Conservation (phyloP, 176 grass and related monocot species). For the Raddia distichophylla region DNA sequence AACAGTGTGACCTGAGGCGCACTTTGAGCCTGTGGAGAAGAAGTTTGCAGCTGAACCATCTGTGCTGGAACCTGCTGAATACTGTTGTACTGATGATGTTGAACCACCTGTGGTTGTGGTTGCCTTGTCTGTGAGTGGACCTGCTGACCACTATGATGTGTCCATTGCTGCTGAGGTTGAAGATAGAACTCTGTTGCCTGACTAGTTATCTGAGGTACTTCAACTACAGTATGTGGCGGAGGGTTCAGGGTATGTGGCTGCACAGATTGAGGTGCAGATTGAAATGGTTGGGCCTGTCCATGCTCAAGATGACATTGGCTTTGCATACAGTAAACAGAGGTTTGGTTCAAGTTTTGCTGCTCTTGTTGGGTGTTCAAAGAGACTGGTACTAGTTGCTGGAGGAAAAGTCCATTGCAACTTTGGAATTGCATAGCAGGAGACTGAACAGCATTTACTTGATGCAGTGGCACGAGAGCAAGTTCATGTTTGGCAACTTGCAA, state of each 20-base stretch:
- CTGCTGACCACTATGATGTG: slow-evolving; percentile 55
- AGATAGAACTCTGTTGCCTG: slow-evolving; percentile 51
- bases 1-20: slow-evolving; percentile 58
- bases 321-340: slow-evolving; percentile 53
- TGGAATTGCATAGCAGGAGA: slow-evolving; percentile 58
- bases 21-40: slow-evolving; percentile 62
- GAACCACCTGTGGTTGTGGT: slow-evolving; percentile 48
- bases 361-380: slow-evolving; percentile 52
- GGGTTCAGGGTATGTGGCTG: slow-evolving; percentile 46
- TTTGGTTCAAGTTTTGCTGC: slow-evolving; percentile 41
- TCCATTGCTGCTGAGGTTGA: slow-evolving; percentile 64
- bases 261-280: slow-evolving; percentile 54
- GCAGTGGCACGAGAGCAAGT: slow-evolving; percentile 71
- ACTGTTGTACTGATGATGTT: slow-evolving; percentile 58
- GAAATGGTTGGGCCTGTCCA: slow-evolving; percentile 44
- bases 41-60: slow-evolving; percentile 50
- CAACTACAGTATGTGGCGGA: slow-evolving; percentile 48
- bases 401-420: slow-evolving; percentile 56
- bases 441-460: slow-evolving; percentile 48
- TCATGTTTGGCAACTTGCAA: slow-evolving; percentile 55
- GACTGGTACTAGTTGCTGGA: slow-evolving; percentile 57
- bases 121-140: slow-evolving; percentile 53
- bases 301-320: slow-evolving; percentile 45
- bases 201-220: slow-evolving; percentile 36
- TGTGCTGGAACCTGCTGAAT: slow-evolving; percentile 60